Base-by-base conservation (phyloP, 2,329 filamentous ascomycete genomes). In the Exophiala viscosa region DNA sequence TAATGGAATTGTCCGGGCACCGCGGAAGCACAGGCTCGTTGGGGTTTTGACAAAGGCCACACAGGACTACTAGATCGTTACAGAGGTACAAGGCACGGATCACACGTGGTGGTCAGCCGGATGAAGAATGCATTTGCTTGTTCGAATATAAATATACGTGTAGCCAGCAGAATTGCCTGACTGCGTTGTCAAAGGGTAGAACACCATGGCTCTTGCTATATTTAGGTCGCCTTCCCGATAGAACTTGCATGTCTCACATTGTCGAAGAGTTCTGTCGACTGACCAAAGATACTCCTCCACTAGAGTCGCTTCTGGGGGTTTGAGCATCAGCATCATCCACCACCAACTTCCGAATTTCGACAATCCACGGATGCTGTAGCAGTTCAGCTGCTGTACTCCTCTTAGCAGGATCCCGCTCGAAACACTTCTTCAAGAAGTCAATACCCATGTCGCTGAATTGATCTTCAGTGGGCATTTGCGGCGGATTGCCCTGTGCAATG, bases 401-500 rank as follows among this genome's bases (percentile, higher is more conserved):
- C 66, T 85, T 85, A 58, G 78, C 79, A 2, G 93, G 90, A 69
- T 97, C 90, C 15, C 88, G 81, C 54, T 88, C 80, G 66, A 99
- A 97, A 75, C 92, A 97, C 60, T 82, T 83, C 63, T 82, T 83
- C 60, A 99, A 70, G 66, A 99, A 97, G 67, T 97, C 90, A 59
- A 96, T 84, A 17, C 93, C 93, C 50, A 83, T 73, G 0, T 85
- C 81, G 65, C 88, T 93, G 59, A 99, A 81, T 70, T 97, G 92
- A 47, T 97, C 92, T 1, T 76, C 69, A 1, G 82, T 79, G 1
- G 93, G 93, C 50, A 96, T 78, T 67, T 90, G 86, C 5, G 93
- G 93, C 44, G 90, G 88, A 64, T 96, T 95, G 60, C 93, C 93
- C 68, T 96, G 92, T 1, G 93, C 93, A 66, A 99, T 99, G 75